Base-by-base conservation (phyloP, 73 alveolate genomes). In the Halteria grandinella region DNA sequence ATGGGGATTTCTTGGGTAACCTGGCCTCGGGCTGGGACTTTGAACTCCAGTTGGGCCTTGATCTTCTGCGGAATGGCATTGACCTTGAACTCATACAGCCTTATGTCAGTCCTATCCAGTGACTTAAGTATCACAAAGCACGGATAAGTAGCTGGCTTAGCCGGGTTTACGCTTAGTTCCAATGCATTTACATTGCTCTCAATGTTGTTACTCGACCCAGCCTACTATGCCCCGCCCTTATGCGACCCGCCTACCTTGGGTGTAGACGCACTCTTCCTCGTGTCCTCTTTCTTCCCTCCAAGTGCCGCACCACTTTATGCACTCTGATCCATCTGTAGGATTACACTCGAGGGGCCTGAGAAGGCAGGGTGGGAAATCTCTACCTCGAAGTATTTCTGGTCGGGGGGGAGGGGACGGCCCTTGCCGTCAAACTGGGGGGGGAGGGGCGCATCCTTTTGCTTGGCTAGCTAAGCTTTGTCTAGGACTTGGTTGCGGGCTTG, bases 1-100 rank as follows among this genome's bases (percentile, higher is more conserved):
- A 97, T 97, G 15, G 99, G 99, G 55, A 97, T 95, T 52, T 97
- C 98, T 80, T 97, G 94, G 12, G 91, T 92, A 31, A 94, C 95
- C 0, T 74, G 69, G 24, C 96, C 96, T 84, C 98, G 84, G 2
- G 97, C 96, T 33, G 98, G 99, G 25, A 96, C 97, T 62, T 90
- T 93, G 80, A 97, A 92, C 71, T 97, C 99, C 17, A 96, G 71
- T 44, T 93, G 85, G 11, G 99, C 98, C 77, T 91, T 96, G 48
- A 94, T 95, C 79, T 86, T 93, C 77, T 95, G 89, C 0, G 99
- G 99, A 47, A 92, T 92, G 11, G 97, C 99, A 62, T 93, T 93
- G 20, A 95, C 96, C 49, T 76, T 88, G 71, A 92, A 82, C 75
- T 92, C 95, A 77, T 92, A 94, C n/a, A 97, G 92, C 69, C 99